These are phyloP conservation scores for Ganoderma resinaceum DNA, from an alignment of 1,284 basidiomycete genomes.

Conservation along the genomic window DNA sequence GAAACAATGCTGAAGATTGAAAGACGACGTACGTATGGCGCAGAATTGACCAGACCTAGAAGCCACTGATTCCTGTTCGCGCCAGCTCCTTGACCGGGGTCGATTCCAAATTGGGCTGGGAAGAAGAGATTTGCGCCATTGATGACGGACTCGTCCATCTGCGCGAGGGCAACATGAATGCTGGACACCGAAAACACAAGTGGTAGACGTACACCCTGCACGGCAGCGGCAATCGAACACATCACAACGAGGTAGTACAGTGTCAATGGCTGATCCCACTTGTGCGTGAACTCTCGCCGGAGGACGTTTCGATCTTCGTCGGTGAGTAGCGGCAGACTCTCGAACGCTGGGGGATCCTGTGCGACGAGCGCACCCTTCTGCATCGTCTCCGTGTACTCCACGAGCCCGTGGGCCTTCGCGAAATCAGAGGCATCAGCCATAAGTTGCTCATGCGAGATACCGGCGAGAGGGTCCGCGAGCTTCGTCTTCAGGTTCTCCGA, in stretches of 20 bases:
- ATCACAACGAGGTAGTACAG: slow-evolving; percentile 67
- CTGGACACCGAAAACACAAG: background rate
- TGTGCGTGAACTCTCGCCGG: slow-evolving; percentile 66
- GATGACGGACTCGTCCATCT: slow-evolving; percentile 73
- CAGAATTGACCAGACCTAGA: slow-evolving; percentile 77
- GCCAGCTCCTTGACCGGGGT: slow-evolving; percentile 23
- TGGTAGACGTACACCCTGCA: slow-evolving; percentile 58
- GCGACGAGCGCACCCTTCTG: slow-evolving; percentile 71
- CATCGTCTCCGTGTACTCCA: slow-evolving; percentile 55
- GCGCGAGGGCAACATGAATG: background rate
- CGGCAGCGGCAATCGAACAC: slow-evolving; percentile 70
- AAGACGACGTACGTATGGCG: slow-evolving; percentile 64
- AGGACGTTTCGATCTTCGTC: slow-evolving; percentile 64
- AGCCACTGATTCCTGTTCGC: slow-evolving; percentile 65
- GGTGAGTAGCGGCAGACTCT: slow-evolving; percentile 57
- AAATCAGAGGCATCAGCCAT: slow-evolving; percentile 62
- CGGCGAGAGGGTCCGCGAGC: slow-evolving; percentile 65
- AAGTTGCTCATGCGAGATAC: slow-evolving; percentile 61
- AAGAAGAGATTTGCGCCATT: slow-evolving; percentile 80
- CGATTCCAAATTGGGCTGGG: slow-evolving; percentile 65
- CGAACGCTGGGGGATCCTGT: slow-evolving; percentile 61
- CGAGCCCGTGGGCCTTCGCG: slow-evolving; percentile 57
- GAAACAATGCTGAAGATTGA: background rate
- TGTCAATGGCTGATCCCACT: slow-evolving; percentile 64
- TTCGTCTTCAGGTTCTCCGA: slow-evolving; percentile 41